These are phyloP conservation scores for Pugionium cornutum DNA, from an alignment of 345 rosid species.

Conservation along the genomic window DNA sequence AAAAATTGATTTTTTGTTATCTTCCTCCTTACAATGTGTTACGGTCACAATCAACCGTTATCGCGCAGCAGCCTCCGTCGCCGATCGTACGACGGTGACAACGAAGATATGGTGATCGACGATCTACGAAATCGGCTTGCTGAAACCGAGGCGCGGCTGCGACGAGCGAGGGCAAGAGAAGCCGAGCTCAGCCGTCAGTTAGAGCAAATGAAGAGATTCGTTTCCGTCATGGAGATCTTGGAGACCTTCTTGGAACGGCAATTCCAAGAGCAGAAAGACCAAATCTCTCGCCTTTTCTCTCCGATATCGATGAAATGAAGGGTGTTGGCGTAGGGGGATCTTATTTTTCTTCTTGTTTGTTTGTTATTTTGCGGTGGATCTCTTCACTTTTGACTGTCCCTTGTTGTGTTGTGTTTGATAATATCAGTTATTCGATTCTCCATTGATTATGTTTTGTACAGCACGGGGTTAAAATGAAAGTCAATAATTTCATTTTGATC, in stretches of 20 bases:
- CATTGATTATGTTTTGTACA: too few species aligned
- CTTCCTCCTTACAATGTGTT: constrained; percentile 51
- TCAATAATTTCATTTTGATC: constrained; percentile 8
- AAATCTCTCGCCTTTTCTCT: constrained; percentile 50
- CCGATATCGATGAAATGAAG: constrained; percentile 37
- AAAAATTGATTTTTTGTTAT: constrained; percentile 4
- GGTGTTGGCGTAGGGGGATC: constrained; percentile 9
- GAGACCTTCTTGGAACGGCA: constrained; percentile 62
- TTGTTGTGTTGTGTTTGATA: constrained; percentile 34
- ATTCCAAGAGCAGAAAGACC: constrained; percentile 70
- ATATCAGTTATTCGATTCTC: not conserved
- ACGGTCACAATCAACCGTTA: constrained; percentile 60
- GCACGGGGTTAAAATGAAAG: not conserved
- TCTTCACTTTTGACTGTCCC: constrained; percentile 2
- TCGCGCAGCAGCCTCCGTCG: constrained; percentile 47
- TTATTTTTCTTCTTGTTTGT: constrained; percentile 10
- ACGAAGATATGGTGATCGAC: constrained; percentile 45
- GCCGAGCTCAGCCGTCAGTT: constrained; percentile 77
- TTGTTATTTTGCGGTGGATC: constrained; percentile 19
- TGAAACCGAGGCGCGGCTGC: constrained; percentile 73
- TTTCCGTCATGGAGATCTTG: constrained; percentile 89
- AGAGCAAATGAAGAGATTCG: constrained; percentile 81
- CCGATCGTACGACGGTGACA: constrained; percentile 37
- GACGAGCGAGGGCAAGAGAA: constrained; percentile 78
- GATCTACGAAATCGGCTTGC: constrained; percentile 64